Percentiles rank a stretch among this genome's conserved stretches.
phyloP scores from a whole-genome alignment of 768 basidiomycete species.

The Infundibulicybe gibba region DNA sequence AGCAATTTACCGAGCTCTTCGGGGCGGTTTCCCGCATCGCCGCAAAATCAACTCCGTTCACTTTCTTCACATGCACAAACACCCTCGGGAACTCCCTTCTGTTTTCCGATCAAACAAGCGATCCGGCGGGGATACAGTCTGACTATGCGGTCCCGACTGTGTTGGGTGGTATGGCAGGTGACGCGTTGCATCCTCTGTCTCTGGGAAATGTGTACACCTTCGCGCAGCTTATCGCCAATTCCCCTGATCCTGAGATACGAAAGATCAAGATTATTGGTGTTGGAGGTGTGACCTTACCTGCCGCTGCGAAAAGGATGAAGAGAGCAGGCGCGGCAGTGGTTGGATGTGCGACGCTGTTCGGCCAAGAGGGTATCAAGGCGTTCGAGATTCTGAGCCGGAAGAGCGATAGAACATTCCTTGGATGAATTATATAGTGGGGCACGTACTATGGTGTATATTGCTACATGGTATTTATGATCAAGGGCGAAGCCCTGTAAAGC shows the following conservation, averaged over 20 bases:
- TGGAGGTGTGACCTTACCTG: conserved; percentile 72
- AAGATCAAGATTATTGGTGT: conserved; percentile 68
- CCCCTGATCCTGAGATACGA: conserved; percentile 33
- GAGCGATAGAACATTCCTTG: no score
- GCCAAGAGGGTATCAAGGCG: conserved; percentile 49
- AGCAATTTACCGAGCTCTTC: conserved; percentile 58
- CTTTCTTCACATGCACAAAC: conserved; percentile 80
- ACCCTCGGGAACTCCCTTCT: conserved; percentile 71
- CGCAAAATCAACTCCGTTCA: conserved; percentile 37
- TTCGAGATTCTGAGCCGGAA: conserved; percentile 31
- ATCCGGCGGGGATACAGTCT: conserved; percentile 3
- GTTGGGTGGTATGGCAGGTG: conserved; percentile 75
- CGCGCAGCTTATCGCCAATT: conserved; percentile 40
- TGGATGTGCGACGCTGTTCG: conserved; percentile 52
- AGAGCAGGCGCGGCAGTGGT: conserved; percentile 71
- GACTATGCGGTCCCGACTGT: conserved; percentile 60
- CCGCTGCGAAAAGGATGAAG: conserved; percentile 64
- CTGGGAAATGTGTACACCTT: conserved; percentile 77
- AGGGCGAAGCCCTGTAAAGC: no score
- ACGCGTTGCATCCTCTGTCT: conserved; percentile 68
- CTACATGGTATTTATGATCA: no score
- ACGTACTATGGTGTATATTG: no score
- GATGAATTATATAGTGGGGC: no score
- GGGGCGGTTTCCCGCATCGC: conserved; percentile 34
- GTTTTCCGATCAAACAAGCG: conserved; percentile 48